phyloP scores from a whole-genome alignment of 148 eudicot genomes.

The Rhododendron ovatum region DNA sequence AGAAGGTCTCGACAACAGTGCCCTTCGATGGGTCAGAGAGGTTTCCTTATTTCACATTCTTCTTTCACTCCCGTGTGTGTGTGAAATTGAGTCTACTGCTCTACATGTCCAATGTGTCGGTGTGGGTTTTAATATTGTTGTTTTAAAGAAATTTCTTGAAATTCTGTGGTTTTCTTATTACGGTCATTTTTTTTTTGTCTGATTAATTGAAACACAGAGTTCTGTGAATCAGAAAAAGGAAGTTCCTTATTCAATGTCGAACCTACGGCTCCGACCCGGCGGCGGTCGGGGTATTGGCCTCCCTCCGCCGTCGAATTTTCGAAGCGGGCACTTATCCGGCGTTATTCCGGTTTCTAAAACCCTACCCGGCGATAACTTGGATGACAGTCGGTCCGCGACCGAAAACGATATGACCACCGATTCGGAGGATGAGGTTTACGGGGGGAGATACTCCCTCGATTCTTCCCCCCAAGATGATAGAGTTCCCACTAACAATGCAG shows the following conservation, averaged over 20 bases:
- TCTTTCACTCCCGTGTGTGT: not conserved
- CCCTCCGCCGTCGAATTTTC: constrained; percentile 63
- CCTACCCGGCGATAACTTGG: constrained; percentile 31
- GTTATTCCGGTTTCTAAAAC: constrained; percentile 47
- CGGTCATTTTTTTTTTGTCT: not conserved
- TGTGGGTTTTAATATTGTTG: not conserved
- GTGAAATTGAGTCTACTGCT: not conserved
- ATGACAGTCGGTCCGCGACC: constrained; percentile 44
- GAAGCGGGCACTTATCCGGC: constrained; percentile 59
- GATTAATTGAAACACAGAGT: constrained; percentile 36
- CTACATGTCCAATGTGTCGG: not conserved
- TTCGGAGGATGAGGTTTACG: constrained; percentile 69
- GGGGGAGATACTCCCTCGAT: constrained; percentile 70
- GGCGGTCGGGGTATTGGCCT: constrained; percentile 44
- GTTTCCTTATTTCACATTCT: constrained; percentile 22
- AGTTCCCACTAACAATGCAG: constrained; percentile 21
- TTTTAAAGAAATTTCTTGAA: not conserved
- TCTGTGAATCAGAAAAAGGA: constrained; percentile 38
- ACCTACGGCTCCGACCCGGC: constrained; percentile 33
- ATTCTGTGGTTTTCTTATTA: not conserved
- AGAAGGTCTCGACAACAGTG: constrained; percentile 65
- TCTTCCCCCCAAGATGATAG: constrained; percentile 75
- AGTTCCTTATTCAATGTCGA: constrained; percentile 38
- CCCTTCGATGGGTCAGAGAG: constrained; percentile 69
- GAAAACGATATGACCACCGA: constrained; percentile 54